Percentiles rank a stretch among this genome's conserved stretches.
These are phyloP conservation scores for Geosmithia morbida DNA, from an alignment of 2,329 filamentous ascomycete species.

Conservation along the genomic window DNA sequence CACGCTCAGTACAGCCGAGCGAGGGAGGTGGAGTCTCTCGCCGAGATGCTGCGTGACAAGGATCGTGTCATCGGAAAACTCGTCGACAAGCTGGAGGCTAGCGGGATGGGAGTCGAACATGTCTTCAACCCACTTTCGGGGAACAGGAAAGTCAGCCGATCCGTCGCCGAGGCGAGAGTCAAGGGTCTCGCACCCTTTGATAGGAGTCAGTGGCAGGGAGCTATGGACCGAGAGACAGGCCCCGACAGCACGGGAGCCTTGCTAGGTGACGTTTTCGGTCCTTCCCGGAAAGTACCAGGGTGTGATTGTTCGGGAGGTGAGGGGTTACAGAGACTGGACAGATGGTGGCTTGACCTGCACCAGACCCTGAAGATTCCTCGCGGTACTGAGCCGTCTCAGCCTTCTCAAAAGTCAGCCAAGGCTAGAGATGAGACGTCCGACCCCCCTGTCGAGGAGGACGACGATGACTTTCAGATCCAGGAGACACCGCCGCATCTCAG, in stretches of 20 bases:
- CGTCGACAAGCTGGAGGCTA: conserved; percentile 37
- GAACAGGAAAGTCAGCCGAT: conserved; percentile 29
- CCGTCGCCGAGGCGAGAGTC: conserved; percentile 29
- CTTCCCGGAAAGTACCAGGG: conserved; percentile 13
- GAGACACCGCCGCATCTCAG: conserved; percentile 22
- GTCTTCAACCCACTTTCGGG: conserved; percentile 35
- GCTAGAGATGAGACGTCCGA: not conserved
- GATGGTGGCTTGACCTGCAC: conserved; percentile 34
- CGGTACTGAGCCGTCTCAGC: conserved; percentile 4
- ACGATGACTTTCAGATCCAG: conserved; percentile 38
- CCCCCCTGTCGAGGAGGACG: conserved; percentile 17
- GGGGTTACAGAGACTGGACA: conserved; percentile 21
- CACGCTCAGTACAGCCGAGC: conserved; percentile 25
- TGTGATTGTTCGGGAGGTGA: conserved; percentile 13
- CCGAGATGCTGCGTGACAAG: conserved; percentile 30
- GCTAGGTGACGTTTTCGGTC: conserved; percentile 26
- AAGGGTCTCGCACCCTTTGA: conserved; percentile 36
- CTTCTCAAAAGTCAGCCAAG: conserved; percentile 8
- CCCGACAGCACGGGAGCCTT: conserved; percentile 19
- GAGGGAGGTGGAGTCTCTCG: conserved; percentile 26
- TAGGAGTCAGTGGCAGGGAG: conserved; percentile 20
- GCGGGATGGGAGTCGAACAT: conserved; percentile 35
- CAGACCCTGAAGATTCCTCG: conserved; percentile 11
- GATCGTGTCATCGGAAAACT: conserved; percentile 35
- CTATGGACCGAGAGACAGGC: conserved; percentile 9